Base-by-base conservation (phyloP, 1,284 basidiomycete genomes). In the Termitomyces sp. region DNA sequence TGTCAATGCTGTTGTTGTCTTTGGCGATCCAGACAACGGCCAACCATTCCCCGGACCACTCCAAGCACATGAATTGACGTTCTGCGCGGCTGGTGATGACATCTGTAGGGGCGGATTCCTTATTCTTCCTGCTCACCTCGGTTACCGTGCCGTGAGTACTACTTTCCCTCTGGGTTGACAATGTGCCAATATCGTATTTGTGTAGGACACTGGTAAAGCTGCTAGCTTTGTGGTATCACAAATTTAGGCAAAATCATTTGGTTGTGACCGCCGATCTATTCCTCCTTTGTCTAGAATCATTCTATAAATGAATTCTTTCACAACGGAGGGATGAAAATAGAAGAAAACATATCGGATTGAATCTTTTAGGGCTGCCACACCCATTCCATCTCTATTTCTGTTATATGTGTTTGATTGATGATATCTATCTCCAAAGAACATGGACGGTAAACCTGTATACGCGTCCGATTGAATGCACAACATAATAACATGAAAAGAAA, bases 1-100 rank as follows among this genome's bases (percentile, higher is more conserved):
- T n/a, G 64, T 71, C 54, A 63, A 60, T 28, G 68, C 68, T 19
- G 68, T 65, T 24, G 69, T 72, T n/a, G 64, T 69, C 7, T 72
- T 72, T 34, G 71, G 70, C 39, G 71, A 71, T 57, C 70, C 69
- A 5, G 60, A 69, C 21, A 61, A 66, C 35, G 63, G 62, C 5
- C 58, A 69, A 41, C 56, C 62, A 10, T 67, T 71, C 57, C 64
- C 67, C 31, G 64, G 65, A n/a, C 59, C 61, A n/a, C 61, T 70
- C 44, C 58, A 41, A n/a, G 39, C 40, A 10, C 53, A 62, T 10
- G 56, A 59, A 3, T 59, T 58, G 24, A 68, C 69, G n/a, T 68
- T 68, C 58, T 72, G 69, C 41, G 61, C 62, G 11, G n/a, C 34
- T 2, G 68, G 68, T 2, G 69, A 72, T 53, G 50, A 64, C 34